These are phyloP conservation scores for Nakazawaea populi DNA, from an alignment of 805 yeast species.

Conservation along the genomic window DNA sequence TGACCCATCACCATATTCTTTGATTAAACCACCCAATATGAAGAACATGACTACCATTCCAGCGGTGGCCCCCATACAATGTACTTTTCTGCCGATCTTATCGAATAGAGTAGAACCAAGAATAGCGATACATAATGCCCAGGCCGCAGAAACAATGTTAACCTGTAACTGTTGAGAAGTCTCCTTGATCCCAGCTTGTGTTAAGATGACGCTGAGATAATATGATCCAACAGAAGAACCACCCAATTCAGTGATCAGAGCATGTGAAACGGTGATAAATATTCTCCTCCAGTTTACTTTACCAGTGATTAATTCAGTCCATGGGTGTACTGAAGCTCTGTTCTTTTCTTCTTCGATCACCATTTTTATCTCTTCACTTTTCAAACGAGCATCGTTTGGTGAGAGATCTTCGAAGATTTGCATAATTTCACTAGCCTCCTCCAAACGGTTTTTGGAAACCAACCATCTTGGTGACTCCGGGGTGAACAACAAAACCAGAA, in stretches of 20 bases:
- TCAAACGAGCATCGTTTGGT: slow-evolving; percentile 15
- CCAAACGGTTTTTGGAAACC: slow-evolving; percentile 17
- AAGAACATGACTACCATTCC: slow-evolving; percentile 21
- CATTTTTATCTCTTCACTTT: slow-evolving; percentile 18
- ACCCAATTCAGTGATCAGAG: slow-evolving; percentile 21
- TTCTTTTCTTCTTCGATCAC: slow-evolving; percentile 17
- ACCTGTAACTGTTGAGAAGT: slow-evolving; percentile 21
- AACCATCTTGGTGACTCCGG: slow-evolving; percentile 29
- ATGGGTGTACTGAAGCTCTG: slow-evolving; percentile 14
- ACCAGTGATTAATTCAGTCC: slow-evolving; percentile 18
- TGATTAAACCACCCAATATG: slow-evolving; percentile 20
- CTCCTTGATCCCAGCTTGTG: slow-evolving; percentile 19
- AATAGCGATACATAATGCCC: slow-evolving; percentile 18
- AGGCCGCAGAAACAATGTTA: slow-evolving; percentile 19
- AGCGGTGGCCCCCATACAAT: slow-evolving; percentile 17
- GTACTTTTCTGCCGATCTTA: slow-evolving; percentile 18
- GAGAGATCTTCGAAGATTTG: slow-evolving; percentile 16
- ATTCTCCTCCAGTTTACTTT: slow-evolving; percentile 19
- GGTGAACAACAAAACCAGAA: slow-evolving; percentile 17
- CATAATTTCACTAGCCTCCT: slow-evolving; percentile 20
- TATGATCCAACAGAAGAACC: slow-evolving; percentile 21
- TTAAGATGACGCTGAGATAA: slow-evolving; percentile 29
- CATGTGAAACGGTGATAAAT: slow-evolving; percentile 22
- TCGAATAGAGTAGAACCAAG: slow-evolving; percentile 20
- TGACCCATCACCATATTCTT: slow-evolving; percentile 16